Conservation (phyloP, 164 flowering plant genomes). For the Vitis vinifera region DNA sequence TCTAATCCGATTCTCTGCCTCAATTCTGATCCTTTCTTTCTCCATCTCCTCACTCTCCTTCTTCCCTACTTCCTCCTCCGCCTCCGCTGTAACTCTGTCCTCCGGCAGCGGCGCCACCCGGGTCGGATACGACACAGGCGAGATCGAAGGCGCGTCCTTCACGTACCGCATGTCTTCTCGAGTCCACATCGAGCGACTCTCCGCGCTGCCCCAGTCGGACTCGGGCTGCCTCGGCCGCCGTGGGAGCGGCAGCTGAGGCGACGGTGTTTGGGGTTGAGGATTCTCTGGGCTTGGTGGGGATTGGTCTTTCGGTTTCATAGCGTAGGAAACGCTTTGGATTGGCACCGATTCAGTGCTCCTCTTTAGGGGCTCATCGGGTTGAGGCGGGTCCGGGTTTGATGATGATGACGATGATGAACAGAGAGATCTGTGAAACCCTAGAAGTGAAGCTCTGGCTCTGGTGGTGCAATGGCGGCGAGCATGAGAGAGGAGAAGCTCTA, state of each 20-base stretch:
- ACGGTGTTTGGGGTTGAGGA: constrained; percentile 1
- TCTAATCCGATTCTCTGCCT: constrained; percentile 20
- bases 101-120: constrained; percentile 85
- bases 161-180: constrained; percentile 72
- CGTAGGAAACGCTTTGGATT: constrained; percentile 59
- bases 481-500: constrained; percentile 36
- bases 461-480: constrained; percentile 41
- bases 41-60: constrained; percentile 30
- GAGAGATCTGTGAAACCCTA: constrained; percentile 18
- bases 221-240: constrained; percentile 5
- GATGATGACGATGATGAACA: constrained; percentile 29
- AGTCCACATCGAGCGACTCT: constrained; percentile 41
- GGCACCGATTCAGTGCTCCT: constrained; percentile 19
- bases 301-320: constrained; percentile 44
- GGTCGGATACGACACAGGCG: constrained; percentile 64
- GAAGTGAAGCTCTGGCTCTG: constrained; percentile 14
- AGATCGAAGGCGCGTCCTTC: constrained; percentile 51
- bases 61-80: constrained; percentile 14
- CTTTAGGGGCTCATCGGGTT: constrained; percentile 4
- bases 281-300: constrained; percentile 21
- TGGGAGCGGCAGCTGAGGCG: constrained; percentile 1
- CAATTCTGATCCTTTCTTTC: constrained; percentile 49
- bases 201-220: constrained; percentile 10
- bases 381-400: constrained; percentile 9
- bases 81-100: constrained; percentile 30